These are phyloP conservation scores for Thoreauomyces humboldtii DNA, from an alignment of 192 early-diverging fungal genomes.

Conservation along the genomic window DNA sequence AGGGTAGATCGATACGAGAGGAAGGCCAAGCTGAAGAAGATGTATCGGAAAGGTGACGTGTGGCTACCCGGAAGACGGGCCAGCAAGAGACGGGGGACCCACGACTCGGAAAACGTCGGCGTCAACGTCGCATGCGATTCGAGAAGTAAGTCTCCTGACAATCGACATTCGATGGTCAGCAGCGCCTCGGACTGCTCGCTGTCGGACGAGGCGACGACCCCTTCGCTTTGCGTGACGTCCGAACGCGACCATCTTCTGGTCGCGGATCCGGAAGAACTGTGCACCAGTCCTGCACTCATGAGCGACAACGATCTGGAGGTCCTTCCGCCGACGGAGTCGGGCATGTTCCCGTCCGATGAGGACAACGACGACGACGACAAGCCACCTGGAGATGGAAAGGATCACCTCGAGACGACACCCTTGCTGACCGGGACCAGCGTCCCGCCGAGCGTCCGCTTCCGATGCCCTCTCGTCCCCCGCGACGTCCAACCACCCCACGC, in stretches of 20 bases:
- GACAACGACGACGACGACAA: too few species aligned
- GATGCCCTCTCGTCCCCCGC: too few species aligned
- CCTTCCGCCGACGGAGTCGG: background rate
- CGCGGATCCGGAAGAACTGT: background rate
- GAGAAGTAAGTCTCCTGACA: background rate
- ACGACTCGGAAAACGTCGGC: too few species aligned
- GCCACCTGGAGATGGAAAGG: too few species aligned
- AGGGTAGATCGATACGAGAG: conserved; percentile 52
- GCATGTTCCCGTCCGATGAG: background rate
- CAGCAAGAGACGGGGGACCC: too few species aligned
- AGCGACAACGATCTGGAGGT: background rate
- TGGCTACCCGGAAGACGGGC: too few species aligned
- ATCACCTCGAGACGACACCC: too few species aligned
- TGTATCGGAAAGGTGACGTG: conserved; percentile 23
- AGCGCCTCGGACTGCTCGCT: background rate
- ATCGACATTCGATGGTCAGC: background rate
- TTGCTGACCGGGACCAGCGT: too few species aligned
- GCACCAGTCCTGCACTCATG: background rate
- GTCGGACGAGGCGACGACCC: background rate
- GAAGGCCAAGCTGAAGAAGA: conserved; percentile 46
- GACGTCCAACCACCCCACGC: too few species aligned
- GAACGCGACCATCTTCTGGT: background rate
- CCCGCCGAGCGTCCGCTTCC: too few species aligned
- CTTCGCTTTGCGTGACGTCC: background rate
- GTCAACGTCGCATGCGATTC: background rate